Evolutionary conservation across 306 rosid species (phyloP).

Genomic region (Elaeagnus macrophylla): DNA sequence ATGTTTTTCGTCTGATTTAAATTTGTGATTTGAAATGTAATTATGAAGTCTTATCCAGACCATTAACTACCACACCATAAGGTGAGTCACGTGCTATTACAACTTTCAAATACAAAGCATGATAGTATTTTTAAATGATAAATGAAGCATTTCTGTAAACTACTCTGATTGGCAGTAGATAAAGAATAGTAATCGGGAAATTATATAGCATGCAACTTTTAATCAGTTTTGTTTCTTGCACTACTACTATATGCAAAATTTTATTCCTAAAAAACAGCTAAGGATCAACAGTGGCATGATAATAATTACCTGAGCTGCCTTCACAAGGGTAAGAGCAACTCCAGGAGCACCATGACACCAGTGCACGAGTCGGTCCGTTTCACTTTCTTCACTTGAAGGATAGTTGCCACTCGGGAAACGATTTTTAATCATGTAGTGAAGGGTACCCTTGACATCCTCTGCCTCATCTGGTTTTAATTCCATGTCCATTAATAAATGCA

Average conservation of each 20-base stretch:
- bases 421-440: conserved; percentile 57
- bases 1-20: no score
- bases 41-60: no score
- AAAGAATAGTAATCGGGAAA: no score
- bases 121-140: no score
- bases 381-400: conserved; percentile 77
- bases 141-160: no score
- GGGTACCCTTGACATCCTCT: conserved; percentile 67
- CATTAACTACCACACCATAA: no score
- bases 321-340: conserved; percentile 60
- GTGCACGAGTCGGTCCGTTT: conserved; percentile 68
- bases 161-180: no score
- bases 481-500: conserved; percentile 71
- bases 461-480: conserved; percentile 68
- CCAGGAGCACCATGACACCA: conserved; percentile 99
- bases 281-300: not conserved
- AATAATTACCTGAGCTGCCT: conserved; percentile 60
- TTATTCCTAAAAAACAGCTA: not conserved
- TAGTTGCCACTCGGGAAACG: conserved; percentile 64
- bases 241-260: not conserved
- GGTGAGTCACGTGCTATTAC: no score
- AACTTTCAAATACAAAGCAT: no score
- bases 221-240: not conserved
- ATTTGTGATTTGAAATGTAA: no score
- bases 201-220: not conserved